Evolutionary conservation across 1,139 yeast genomes (phyloP).

Genomic region (Eremothecium gossypii): DNA sequence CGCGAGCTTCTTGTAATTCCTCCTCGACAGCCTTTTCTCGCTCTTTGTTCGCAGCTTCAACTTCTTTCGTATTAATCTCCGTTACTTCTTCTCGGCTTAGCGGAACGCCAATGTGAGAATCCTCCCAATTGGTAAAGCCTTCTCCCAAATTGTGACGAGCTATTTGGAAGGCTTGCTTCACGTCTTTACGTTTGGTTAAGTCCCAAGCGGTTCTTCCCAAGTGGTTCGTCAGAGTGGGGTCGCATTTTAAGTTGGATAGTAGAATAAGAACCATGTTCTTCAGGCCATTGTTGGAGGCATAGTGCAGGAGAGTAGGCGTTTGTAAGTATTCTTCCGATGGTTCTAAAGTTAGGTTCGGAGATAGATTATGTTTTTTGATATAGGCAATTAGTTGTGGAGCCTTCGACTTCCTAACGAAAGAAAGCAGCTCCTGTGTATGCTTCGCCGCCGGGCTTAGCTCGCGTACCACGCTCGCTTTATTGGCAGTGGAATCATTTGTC

Average conservation of each 20-base stretch:
- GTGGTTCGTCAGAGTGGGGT: constrained; percentile 50
- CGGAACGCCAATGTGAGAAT: constrained; percentile 59
- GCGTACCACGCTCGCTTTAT: constrained; percentile 17
- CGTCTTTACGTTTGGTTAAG: constrained; percentile 37
- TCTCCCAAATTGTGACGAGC: constrained; percentile 66
- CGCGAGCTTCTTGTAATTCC: constrained; percentile 27
- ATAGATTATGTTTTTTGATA: constrained; percentile 48
- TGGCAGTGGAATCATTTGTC: constrained; percentile 30
- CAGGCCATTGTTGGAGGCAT: constrained; percentile 60
- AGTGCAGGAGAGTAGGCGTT: constrained; percentile 74
- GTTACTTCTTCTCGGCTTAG: constrained; percentile 56
- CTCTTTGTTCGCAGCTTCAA: constrained; percentile 33
- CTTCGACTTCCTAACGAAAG: constrained; percentile 59
- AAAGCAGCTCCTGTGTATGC: constrained; percentile 50
- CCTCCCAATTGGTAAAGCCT: constrained; percentile 55
- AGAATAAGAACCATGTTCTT: constrained; percentile 60
- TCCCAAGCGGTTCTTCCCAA: constrained; percentile 61
- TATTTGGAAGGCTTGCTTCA: constrained; percentile 54
- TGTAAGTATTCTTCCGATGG: constrained; percentile 45
- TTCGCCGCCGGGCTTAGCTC: constrained; percentile 23
- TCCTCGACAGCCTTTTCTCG: constrained; percentile 28
- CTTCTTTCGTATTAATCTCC: constrained; percentile 33
- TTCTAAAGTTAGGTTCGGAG: constrained; percentile 41
- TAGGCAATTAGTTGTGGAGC: constrained; percentile 66
- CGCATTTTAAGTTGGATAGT: constrained; percentile 56